A percentile compares a stretch with the other conserved stretches of the same genome.
These are phyloP conservation scores for Fusarium sp. DNA, from an alignment of 2,329 filamentous ascomycete genomes.

Conservation along the genomic window DNA sequence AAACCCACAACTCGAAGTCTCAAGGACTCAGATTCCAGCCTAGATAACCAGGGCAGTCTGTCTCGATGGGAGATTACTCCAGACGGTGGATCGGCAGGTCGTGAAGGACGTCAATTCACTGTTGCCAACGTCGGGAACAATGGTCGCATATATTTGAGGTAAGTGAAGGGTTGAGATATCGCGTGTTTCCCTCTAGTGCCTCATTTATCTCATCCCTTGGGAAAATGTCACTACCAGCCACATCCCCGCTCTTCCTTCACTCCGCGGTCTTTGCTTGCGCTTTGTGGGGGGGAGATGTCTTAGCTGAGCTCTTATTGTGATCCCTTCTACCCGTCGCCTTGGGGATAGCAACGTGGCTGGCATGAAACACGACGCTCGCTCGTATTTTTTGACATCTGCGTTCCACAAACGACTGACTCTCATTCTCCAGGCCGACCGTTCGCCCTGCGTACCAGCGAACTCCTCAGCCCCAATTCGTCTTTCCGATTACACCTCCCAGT, in stretches of 20 bases:
- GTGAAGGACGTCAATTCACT: constrained; percentile 76
- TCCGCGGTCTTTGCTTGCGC: constrained; percentile 10
- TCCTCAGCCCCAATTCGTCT: constrained; percentile 67
- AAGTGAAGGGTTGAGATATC: constrained; percentile 38
- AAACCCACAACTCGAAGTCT: constrained; percentile 50
- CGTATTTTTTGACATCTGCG: constrained; percentile 22
- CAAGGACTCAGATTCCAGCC: constrained; percentile 58
- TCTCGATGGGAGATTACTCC: constrained; percentile 62
- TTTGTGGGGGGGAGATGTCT: constrained; percentile 30
- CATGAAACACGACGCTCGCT: constrained; percentile 16
- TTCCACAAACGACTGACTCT: constrained; percentile 33
- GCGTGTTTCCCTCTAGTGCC: constrained; percentile 9
- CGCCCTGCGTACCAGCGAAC: constrained; percentile 69
- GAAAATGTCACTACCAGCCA: constrained; percentile 23
- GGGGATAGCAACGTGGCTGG: constrained; percentile 20
- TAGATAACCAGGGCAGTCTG: constrained; percentile 45
- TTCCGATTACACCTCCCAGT: constrained; percentile 67
- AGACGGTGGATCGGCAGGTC: constrained; percentile 67
- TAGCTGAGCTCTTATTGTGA: constrained; percentile 12
- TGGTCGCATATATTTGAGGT: constrained; percentile 84
- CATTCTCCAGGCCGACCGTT: constrained; percentile 61
- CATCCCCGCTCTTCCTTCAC: constrained; percentile 27
- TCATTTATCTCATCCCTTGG: constrained; percentile 4
- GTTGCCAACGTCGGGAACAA: constrained; percentile 86
- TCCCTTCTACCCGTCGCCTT: constrained; percentile 11